Conservation (phyloP, 768 basidiomycete genomes). For the Porphyrellus cyaneotinctus region DNA sequence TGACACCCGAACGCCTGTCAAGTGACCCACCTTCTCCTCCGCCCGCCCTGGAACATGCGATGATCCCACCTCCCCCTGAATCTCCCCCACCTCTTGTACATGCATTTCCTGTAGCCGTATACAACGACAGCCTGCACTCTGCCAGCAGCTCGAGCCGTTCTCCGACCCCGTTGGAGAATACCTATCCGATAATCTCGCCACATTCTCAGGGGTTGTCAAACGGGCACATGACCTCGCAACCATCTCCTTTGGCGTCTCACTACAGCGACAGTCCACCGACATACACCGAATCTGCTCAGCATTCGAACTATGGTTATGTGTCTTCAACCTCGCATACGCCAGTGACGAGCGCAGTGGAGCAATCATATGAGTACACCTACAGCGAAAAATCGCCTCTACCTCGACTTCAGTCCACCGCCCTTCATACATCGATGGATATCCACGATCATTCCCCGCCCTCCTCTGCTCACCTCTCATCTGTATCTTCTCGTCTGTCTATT, state of each 20-base stretch:
- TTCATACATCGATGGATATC: constrained; percentile 27
- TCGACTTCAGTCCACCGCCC: constrained; percentile 29
- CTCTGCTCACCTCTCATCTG: constrained; percentile 31
- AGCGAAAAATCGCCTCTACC: constrained; percentile 29
- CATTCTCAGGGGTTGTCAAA: constrained; percentile 36
- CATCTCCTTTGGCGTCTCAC: constrained; percentile 29
- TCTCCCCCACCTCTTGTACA: constrained; percentile 54
- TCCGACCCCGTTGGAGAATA: constrained; percentile 42
- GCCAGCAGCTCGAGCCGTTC: constrained; percentile 39
- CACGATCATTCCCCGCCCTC: constrained; percentile 31
- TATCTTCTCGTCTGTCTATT: constrained; percentile 54
- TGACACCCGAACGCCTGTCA: constrained; percentile 26
- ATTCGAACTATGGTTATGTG: constrained; percentile 29
- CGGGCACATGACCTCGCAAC: constrained; percentile 29
- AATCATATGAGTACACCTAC: constrained; percentile 29
- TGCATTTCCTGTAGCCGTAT: constrained; percentile 33
- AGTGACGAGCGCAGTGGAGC: constrained; percentile 23
- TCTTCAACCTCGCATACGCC: constrained; percentile 25
- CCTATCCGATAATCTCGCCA: constrained; percentile 38
- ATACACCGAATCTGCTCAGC: constrained; percentile 31
- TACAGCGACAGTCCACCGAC: constrained; percentile 30
- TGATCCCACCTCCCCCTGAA: constrained; percentile 43
- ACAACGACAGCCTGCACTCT: constrained; percentile 28
- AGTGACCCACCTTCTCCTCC: constrained; percentile 31
- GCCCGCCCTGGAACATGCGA: constrained; percentile 45